A percentile compares a stretch with the other conserved stretches of the same genome.
Evolutionary conservation across 2,329 filamentous ascomycete genomes (phyloP).

Genomic region (Colletotrichum sp.): DNA sequence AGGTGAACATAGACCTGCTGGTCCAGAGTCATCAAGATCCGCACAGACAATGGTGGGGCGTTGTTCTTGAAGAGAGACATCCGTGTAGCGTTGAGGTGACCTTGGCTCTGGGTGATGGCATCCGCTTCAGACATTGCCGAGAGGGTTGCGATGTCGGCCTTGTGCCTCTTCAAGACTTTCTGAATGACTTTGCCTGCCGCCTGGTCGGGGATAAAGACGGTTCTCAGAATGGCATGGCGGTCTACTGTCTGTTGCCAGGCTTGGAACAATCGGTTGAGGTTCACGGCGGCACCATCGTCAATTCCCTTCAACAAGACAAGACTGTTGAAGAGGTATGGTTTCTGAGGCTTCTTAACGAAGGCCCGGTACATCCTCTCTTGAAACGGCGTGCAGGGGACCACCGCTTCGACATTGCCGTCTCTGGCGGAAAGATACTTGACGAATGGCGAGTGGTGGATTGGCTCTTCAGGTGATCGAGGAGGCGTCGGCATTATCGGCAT

Average conservation of each 20-base stretch:
- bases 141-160: background rate
- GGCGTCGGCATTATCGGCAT: background rate
- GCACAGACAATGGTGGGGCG: background rate
- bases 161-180: slow-evolving; percentile 34
- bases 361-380: slow-evolving; percentile 58
- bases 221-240: slow-evolving; percentile 68
- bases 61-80: background rate
- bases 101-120: background rate
- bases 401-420: slow-evolving; percentile 6
- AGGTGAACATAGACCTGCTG: background rate
- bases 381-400: slow-evolving; percentile 56
- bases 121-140: background rate
- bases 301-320: slow-evolving; percentile 31
- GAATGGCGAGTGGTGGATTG: background rate
- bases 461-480: background rate
- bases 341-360: background rate
- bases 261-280: slow-evolving; percentile 52
- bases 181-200: slow-evolving; percentile 34
- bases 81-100: background rate
- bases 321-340: slow-evolving; percentile 45
- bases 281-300: background rate
- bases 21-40: background rate
- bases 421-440: background rate
- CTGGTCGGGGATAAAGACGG: slow-evolving; percentile 59
- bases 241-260: slow-evolving; percentile 61